Percentiles rank a stretch among this genome's conserved stretches.
phyloP scores from a whole-genome alignment of 1,284 basidiomycete species.

The Chalciporus piperatoides region DNA sequence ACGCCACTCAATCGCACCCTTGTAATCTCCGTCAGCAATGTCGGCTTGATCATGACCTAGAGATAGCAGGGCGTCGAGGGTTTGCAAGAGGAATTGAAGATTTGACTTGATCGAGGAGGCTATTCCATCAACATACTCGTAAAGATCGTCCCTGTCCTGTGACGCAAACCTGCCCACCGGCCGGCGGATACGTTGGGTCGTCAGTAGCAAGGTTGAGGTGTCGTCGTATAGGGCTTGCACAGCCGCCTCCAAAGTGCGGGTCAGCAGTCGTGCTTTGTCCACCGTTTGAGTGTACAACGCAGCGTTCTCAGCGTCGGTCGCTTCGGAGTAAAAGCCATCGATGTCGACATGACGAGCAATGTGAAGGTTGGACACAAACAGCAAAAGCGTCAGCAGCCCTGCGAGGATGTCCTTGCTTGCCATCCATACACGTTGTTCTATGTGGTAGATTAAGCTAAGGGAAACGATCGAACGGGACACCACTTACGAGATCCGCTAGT shows the following conservation, averaged over 20 bases:
- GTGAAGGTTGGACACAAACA: conserved; percentile 63
- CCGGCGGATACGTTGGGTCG: conserved; percentile 49
- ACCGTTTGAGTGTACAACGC: conserved; percentile 60
- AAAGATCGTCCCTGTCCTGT: conserved; percentile 37
- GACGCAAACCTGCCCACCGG: conserved; percentile 33
- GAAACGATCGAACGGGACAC: background rate
- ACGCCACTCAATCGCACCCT: conserved; percentile 68
- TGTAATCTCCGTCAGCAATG: conserved; percentile 63
- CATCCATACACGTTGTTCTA: conserved; percentile 29
- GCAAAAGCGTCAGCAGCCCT: conserved; percentile 53
- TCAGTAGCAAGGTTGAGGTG: conserved; percentile 52
- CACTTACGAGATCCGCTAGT: conserved; percentile 41
- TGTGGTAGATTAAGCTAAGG: conserved; percentile 11
- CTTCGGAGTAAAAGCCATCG: conserved; percentile 60
- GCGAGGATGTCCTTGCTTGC: conserved; percentile 49
- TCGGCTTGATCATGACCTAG: conserved; percentile 70
- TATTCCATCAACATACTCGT: conserved; percentile 48
- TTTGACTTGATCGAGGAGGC: conserved; percentile 51
- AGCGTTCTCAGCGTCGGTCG: conserved; percentile 38
- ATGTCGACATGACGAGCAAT: conserved; percentile 74
- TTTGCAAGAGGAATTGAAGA: conserved; percentile 51
- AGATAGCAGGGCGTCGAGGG: conserved; percentile 55
- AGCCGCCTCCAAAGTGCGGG: conserved; percentile 63
- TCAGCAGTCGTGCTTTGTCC: conserved; percentile 58
- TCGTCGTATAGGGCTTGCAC: conserved; percentile 74